Evolutionary conservation across 1,139 yeast genomes (phyloP), one percentile per base, ranked within the genome.

Genomic region (Nematodospora anomalae): DNA sequence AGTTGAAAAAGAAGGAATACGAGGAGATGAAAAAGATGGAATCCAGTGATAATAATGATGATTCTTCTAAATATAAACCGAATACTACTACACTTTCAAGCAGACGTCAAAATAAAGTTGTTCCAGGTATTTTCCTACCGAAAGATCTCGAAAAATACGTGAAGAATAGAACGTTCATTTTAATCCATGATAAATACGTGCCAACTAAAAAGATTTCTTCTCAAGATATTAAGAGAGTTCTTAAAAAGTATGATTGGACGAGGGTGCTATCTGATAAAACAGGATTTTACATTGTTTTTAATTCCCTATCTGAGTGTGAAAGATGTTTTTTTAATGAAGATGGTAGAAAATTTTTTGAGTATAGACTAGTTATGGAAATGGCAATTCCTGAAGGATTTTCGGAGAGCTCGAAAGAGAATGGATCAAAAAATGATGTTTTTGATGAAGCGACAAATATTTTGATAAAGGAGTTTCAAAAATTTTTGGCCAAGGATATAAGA

Each of bases 221-320:
- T 1, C 72, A 67, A 38, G 86, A 80, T 44, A 56, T 83, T 32
- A 76, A 80, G 47, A 66, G 71, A 23, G 62, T 64, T 7, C 61
- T 83, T 27, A 69, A 65, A 14, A 74, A 62, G 39, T 83, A 83
- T 49, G 77, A 74, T 38, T 83, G 89, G 82, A 74, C 79, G 0
- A 65, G 86, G 41, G 76, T 86, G 2, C 53, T 83, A 33, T 70
- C 78, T 3, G 90, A 83, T 45, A 62, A 64, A 25, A 57, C 72
- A 4, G 96, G 96, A 0, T 81, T 83, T 47, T 88, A 75, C 51
- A 67, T 87, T 30, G 80, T 85, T 1, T 88, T 88, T 58, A 79
- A 79, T 49, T 68, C 79, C 23, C 57, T 78, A 15, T 62, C 65
- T 27, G 88, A 84, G 42, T 87, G 94, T 28, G 76, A 76, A 44